phyloP scores from a whole-genome alignment of 306 rosid species.

The Vicia sativa region DNA sequence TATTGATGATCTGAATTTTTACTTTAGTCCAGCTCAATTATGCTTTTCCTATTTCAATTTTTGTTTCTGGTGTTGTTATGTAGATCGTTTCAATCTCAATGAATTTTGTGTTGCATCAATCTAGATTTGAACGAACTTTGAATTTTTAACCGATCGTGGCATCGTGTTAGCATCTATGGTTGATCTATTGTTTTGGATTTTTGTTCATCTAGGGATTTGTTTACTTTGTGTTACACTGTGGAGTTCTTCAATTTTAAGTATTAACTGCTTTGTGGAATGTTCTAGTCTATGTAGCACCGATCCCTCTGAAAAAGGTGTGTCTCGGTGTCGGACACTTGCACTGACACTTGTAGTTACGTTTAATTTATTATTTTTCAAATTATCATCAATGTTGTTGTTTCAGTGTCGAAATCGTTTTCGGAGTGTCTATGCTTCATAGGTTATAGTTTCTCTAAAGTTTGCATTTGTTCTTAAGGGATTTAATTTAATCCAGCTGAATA shows the following conservation, averaged over 20 bases:
- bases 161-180: not conserved
- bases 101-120: not conserved
- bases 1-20: not conserved
- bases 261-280: not conserved
- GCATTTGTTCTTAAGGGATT: conserved; percentile 20
- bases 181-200: conserved; percentile 13
- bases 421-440: too few relatives aligned
- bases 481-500: conserved; percentile 37
- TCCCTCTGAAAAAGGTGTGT: too few relatives aligned
- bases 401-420: too few relatives aligned
- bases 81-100: conserved; percentile 9
- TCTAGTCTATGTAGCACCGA: too few relatives aligned
- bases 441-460: conserved; percentile 18
- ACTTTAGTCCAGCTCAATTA: conserved; percentile 4
- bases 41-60: not conserved
- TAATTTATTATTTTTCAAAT: too few relatives aligned
- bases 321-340: too few relatives aligned
- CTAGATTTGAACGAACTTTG: conserved; percentile 19
- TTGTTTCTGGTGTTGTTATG: not conserved
- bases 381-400: too few relatives aligned
- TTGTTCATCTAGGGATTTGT: conserved; percentile 17
- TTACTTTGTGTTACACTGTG: not conserved
- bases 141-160: conserved; percentile 6
- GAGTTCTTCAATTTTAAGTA: conserved; percentile 20
- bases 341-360: too few relatives aligned